phyloP scores from a whole-genome alignment of 1,284 basidiomycete genomes.

The Marasmius sp. region DNA sequence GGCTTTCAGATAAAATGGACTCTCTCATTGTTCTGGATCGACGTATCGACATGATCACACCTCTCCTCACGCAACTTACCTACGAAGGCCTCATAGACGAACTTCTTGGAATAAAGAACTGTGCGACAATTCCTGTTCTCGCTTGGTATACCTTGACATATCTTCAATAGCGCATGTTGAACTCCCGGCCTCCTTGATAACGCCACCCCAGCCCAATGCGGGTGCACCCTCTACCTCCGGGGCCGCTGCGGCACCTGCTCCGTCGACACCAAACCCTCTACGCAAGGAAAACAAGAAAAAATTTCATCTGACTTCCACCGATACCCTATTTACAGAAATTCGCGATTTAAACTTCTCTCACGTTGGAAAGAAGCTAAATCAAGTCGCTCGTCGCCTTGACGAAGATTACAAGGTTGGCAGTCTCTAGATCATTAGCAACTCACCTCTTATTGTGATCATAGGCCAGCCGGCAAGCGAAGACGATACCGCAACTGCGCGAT shows the following conservation, averaged over 20 bases:
- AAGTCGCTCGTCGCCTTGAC: conserved; percentile 82
- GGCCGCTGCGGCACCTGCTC: conserved; percentile 43
- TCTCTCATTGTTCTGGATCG: conserved; percentile 90
- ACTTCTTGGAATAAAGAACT: conserved; percentile 85
- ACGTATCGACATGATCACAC: conserved; percentile 93
- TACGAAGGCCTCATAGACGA: conserved; percentile 98
- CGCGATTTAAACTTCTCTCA: conserved; percentile 93
- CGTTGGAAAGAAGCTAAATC: conserved; percentile 85
- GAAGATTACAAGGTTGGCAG: conserved; percentile 84
- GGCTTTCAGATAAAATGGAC: conserved; percentile 70
- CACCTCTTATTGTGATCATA: conserved; percentile 23
- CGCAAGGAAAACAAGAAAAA: conserved; percentile 85
- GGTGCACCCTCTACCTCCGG: conserved; percentile 32
- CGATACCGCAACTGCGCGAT: conserved; percentile 88
- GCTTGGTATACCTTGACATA: conserved; percentile 4
- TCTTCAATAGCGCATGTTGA: conserved; percentile 78
- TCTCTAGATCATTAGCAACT: background rate
- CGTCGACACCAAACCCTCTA: conserved; percentile 45
- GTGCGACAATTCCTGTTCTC: conserved; percentile 42
- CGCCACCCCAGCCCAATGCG: conserved; percentile 32
- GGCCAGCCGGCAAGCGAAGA: conserved; percentile 81
- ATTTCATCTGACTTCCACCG: conserved; percentile 77
- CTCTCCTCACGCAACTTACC: conserved; percentile 93
- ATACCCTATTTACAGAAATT: conserved; percentile 83
- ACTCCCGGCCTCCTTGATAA: conserved; percentile 78